Evolutionary conservation across 805 yeast species (phyloP).

Genomic region (Monosporozyma yasuniensis): DNA sequence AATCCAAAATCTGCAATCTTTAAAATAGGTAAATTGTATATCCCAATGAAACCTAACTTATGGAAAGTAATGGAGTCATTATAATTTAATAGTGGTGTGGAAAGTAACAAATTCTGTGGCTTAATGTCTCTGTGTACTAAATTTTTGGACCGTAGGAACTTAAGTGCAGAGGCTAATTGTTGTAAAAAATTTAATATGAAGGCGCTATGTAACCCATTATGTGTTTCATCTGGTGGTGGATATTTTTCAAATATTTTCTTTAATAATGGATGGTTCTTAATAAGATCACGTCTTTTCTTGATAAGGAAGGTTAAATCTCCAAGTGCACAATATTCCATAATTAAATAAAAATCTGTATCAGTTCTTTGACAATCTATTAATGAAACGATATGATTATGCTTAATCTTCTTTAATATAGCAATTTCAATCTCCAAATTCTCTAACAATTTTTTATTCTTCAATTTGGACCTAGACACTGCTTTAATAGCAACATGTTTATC

Average conservation of each 20-base stretch:
- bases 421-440: conserved; percentile 92
- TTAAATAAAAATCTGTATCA: conserved; percentile 66
- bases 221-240: conserved; percentile 66
- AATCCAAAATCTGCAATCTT: conserved; percentile 97
- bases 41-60: conserved; percentile 55
- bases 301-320: conserved; percentile 91
- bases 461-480: conserved; percentile 71
- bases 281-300: conserved; percentile 61
- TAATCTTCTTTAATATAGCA: conserved; percentile 73
- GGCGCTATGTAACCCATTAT: conserved; percentile 71
- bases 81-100: conserved; percentile 60
- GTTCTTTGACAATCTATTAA: conserved; percentile 78
- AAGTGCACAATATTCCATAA: conserved; percentile 94
- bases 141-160: conserved; percentile 72
- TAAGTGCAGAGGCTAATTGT: conserved; percentile 77
- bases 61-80: conserved; percentile 48
- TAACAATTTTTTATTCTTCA: conserved; percentile 75
- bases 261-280: conserved; percentile 67
- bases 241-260: conserved; percentile 67
- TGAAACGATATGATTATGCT: conserved; percentile 89
- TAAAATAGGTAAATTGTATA: conserved; percentile 81
- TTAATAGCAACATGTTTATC: conserved; percentile 72
- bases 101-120: conserved; percentile 69
- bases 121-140: conserved; percentile 89
- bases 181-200: conserved; percentile 77